Evolutionary conservation across 305 asterid species (phyloP), one percentile per base, ranked within the genome.

Genomic region (Nicotiana rustica): DNA sequence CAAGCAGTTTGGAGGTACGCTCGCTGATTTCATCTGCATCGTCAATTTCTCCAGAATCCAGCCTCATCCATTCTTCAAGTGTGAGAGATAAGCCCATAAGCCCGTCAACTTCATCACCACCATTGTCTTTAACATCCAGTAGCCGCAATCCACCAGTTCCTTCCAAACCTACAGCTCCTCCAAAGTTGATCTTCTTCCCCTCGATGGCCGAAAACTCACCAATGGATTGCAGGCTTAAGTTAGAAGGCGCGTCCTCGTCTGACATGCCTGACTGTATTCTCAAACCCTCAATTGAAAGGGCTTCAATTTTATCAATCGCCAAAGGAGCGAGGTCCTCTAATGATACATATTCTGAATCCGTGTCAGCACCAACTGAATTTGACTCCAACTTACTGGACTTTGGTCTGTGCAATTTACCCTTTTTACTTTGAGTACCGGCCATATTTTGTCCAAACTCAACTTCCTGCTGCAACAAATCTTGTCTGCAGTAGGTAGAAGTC

Each of bases 241-340:
- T 93, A 76, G 90, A 88, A 66, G 97, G 91, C 15, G 93, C 89
- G 44, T 92, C 94, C 75, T 89, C 91, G 68, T 91, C 89, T 4
- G 97, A 91, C 97, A 96, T 90, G 69, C 97, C 95, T 25, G 96
- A 92, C 85, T 96, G 98, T 86, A 96, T 96, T 84, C 95, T 92
- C 92, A 96, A 91, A 62, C 99, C 99, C 89, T 96, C 98, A 10
- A 96, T 81, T 25, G 97, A 88, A 85, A 96, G 97, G 84, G 97
- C 97, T 91, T 96, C 99, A 15, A 96, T 95, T 86, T 93, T 95
- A 55, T 96, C 97, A 93, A 95, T 95, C 31, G 98, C 98, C 78
- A 95, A 85, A 61, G 98, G 99, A 88, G 98, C 98, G 67, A 96
- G 93, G 85, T 93, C 98, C 80, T 93, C 97, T 66, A 96, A 83